Base-by-base conservation (phyloP, 768 basidiomycete genomes). In the Termitomyces titanicus region DNA sequence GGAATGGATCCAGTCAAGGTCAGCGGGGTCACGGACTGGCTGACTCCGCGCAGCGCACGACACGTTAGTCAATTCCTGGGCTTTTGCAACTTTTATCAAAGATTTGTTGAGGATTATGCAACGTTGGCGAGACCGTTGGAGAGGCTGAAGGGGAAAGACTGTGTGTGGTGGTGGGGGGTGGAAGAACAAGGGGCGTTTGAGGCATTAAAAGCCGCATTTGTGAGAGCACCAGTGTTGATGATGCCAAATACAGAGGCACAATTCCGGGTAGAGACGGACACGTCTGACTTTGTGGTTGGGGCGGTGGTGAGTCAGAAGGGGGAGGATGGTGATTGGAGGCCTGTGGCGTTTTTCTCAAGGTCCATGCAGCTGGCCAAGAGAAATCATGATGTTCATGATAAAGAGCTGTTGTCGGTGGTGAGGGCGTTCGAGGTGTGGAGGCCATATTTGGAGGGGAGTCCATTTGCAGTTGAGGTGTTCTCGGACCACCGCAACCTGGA, bases 331-430 rank as follows among this genome's bases (percentile, higher is more conserved):
- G 43, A 43, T 17, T 53, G 64, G 61, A 67, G 67, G 3, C 74
- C 76, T 0, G 61, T 78, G 12, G 70, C 64, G 0, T 79, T 68
- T 51, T 56, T 49, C 25, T 47, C 46, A 24, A 47, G 33, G 17
- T 5, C 17, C 2, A n/a, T 75, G 3, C 56, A 31, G 5, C 17
- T 51, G 0, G 65, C 72, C 0, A 72, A 79, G 52, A 49, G 61
- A 5, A 79, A 80, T 57, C 79, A 79, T 59, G 64, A 70, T n/a
- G 64, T 65, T 25, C 64, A 73, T 50, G 68, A 81, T 61, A 74
- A 71, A 58, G 79, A 82, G 59, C 52, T 80, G 1, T 64, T 80
- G 2, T 78, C 75, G 0, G 73, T 80, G 15, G 66, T 80, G 9
- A 22, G 62, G n/a, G 63, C 67, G 0, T 55, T 76, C 1, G 29